Base-by-base conservation (phyloP, 352 stramenopile species). In the Phytophthora syringae region DNA sequence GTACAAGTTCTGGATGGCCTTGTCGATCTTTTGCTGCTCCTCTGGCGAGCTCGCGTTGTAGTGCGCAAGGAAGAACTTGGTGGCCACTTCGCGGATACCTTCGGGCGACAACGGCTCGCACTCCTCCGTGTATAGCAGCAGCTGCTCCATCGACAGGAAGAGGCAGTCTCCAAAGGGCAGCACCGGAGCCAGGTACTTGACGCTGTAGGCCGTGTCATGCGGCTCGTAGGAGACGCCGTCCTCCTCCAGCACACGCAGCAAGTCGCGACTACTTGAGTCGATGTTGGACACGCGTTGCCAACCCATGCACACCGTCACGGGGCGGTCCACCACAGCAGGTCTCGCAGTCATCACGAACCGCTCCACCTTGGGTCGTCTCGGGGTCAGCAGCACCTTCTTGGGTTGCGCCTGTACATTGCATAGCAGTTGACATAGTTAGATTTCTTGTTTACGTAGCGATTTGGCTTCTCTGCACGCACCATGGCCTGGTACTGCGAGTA, bases 401-500 rank as follows among this genome's bases (percentile, higher is more conserved):
- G 74, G 80, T 36, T 72, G 62, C 6, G 77, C 81, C 84, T 93
- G 60, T 15, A 51, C 3, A 11, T 25, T n/a, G n/a, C n/a, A n/a
- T n/a, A n/a, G n/a, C n/a, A 48, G 5, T 28, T 44, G 58, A 64
- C 58, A n/a, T 21, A n/a, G 36, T 42, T 42, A 9, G 15, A 20
- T 52, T 16, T 44, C 43, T 32, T 24, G 18, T 39, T 30, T 60
- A 22, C n/a, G n/a, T 42, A 42, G 7, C 15, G n/a, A n/a, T 5
- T 7, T 9, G 27, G 5, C 27, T 32, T 32, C 59, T 59, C 12
- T 44, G 36, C 56, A n/a, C n/a, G n/a, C n/a, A 90, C 82, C 72
- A 94, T 94, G 74, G 79, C 76, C 47, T 91, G 84, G 61, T 95
- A 95, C 62, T 91, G 86, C 9, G 87, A 95, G 52, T 92, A 95